Percentiles rank a stretch among this genome's conserved stretches.
Conservation (phyloP, 768 basidiomycete species). For the Coprinellus aureogranulatus region DNA sequence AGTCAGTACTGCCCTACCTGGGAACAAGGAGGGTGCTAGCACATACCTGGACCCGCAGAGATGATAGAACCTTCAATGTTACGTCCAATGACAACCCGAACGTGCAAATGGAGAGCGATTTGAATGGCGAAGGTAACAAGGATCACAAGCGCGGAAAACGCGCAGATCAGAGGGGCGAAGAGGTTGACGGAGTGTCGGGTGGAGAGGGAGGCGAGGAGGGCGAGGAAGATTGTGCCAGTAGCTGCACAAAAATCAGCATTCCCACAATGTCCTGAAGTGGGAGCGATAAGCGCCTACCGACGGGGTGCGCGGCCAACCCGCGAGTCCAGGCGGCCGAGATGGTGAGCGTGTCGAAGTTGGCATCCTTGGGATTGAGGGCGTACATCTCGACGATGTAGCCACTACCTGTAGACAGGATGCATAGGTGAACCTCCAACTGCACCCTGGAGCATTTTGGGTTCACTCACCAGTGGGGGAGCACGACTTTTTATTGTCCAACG, state of each 20-base stretch:
- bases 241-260: conserved; percentile 27
- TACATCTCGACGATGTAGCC: conserved; percentile 52
- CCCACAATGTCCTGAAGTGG: background rate
- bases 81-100: background rate
- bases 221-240: conserved; percentile 57
- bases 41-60: conserved; percentile 7
- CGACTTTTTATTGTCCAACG: conserved; percentile 38
- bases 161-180: conserved; percentile 62
- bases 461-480: conserved; percentile 49
- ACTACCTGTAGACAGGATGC: conserved; percentile 34
- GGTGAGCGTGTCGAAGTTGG: conserved; percentile 25
- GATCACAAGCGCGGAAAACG: conserved; percentile 66
- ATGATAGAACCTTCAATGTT: background rate
- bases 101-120: conserved; percentile 50
- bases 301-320: conserved; percentile 73
- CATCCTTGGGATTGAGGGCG: conserved; percentile 27
- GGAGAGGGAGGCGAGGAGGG: conserved; percentile 44
- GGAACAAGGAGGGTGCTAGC: background rate
- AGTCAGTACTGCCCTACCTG: too few relatives aligned
- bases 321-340: conserved; percentile 65
- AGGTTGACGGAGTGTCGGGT: conserved; percentile 52
- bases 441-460: background rate
- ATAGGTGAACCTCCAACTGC: background rate
- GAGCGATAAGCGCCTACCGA: conserved; percentile 48
- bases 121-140: conserved; percentile 76